Evolutionary conservation across 257 asterid species (phyloP).

Genomic region (Solanum lycopersicoides): DNA sequence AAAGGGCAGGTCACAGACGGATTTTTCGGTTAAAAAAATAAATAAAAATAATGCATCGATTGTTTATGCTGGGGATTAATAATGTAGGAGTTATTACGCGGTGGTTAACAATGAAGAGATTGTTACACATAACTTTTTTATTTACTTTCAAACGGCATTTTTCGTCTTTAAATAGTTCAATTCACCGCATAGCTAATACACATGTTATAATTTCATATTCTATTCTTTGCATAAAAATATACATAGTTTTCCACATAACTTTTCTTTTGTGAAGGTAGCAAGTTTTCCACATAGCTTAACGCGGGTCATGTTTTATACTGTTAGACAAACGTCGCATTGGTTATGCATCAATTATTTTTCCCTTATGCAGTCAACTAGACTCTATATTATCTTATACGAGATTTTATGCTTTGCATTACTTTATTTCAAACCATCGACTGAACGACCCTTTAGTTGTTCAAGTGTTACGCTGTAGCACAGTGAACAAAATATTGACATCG

Average conservation of each 20-base stretch:
- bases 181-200: background rate
- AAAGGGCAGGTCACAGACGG: no score
- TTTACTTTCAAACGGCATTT: background rate
- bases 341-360: background rate
- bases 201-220: background rate
- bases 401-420: background rate
- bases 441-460: background rate
- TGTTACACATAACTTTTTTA: background rate
- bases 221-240: background rate
- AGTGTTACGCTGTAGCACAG: background rate
- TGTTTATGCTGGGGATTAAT: background rate
- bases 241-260: background rate
- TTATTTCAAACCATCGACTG: background rate
- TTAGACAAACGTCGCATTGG: background rate
- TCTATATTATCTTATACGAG: background rate
- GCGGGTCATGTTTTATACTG: background rate
- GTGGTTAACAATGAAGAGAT: background rate
- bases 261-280: background rate
- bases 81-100: background rate
- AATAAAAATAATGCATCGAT: background rate
- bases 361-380: background rate
- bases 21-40: no score
- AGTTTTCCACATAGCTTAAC: background rate
- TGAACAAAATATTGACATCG: background rate
- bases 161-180: background rate